phyloP scores from a whole-genome alignment of 2,329 filamentous ascomycete genomes.

The Diaporthe capsici region DNA sequence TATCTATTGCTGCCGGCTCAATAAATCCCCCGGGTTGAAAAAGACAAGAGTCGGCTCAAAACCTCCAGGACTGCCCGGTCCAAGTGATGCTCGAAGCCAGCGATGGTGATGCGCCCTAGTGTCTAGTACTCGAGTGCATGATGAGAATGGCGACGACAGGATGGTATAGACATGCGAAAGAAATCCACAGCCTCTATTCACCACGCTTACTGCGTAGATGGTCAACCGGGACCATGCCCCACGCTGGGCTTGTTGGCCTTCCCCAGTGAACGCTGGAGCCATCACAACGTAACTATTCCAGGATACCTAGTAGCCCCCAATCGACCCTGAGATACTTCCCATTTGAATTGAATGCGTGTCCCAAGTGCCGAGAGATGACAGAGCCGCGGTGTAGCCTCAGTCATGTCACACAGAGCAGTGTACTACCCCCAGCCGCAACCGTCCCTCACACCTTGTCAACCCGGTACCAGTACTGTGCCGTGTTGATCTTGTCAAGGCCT shows the following conservation, averaged over 20 bases:
- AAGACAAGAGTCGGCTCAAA: background rate
- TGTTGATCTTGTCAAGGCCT: background rate
- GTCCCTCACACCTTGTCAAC: background rate
- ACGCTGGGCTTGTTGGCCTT: no score
- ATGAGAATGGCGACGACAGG: background rate
- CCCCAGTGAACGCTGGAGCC: no score
- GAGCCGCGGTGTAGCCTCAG: background rate
- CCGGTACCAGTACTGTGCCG: background rate
- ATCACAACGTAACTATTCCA: no score
- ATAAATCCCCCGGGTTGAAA: rapidly evolving
- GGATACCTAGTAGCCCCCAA: background rate
- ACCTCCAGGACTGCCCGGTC: background rate
- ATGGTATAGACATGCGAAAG: background rate
- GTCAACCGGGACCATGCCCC: background rate
- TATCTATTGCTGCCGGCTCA: background rate
- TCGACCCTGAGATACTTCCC: no score
- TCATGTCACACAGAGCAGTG: background rate
- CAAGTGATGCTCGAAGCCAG: no score
- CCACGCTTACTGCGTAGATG: background rate
- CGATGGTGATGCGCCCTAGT: background rate
- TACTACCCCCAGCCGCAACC: background rate
- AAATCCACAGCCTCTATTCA: no score
- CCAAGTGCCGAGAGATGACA: background rate
- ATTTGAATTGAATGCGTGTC: no score
- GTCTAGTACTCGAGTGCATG: background rate